Evolutionary conservation across 2,329 filamentous ascomycete genomes (phyloP), one percentile per base, ranked within the genome.

Genomic region (Aspergillus jensenii): DNA sequence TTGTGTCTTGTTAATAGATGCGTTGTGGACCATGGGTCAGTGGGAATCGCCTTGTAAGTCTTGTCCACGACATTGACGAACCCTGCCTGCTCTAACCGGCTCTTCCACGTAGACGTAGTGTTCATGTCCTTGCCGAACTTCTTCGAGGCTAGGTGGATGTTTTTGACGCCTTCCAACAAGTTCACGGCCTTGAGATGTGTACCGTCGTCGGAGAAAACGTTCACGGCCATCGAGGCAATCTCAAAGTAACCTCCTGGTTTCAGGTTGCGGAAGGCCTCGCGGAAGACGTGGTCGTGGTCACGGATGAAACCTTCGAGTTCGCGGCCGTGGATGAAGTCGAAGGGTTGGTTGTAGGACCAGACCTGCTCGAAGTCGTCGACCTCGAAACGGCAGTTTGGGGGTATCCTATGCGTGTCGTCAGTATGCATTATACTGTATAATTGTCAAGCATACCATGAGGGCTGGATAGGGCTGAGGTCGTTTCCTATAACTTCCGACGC

Each of bases 221-320:
- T 96, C 71, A 96, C 89, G 74, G 97, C 93, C 55, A 97, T 88
- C 14, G 84, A 88, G 9, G 92, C 58, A 19, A 72, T 67, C 50
- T 72, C 70, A 23, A 71, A 62, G 60, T 64, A 72, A 19, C 70
- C 70, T 8, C 62, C 62, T 3, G 68, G 69, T 11, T 63, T 66
- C 6, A 72, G 59, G 27, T 67, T 65, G 11, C 65, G 52, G n/a
- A 59, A 60, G 3, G 64, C 67, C 41, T 68, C 68, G 8, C 46
- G 35, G 53, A 71, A 71, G n/a, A 72, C 58, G n/a, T 46, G 33
- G 27, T 67, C 60, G 52, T 69, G 62, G 56, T 72, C 63, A 31
- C 67, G 64, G 44, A 72, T 66, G 43, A 61, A 66, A 9, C 69
- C 69, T 57, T 69, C 69, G 8, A 72, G 59, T 40, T 71, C 69